Evolutionary conservation across 2,329 filamentous ascomycete genomes (phyloP).

Genomic region (Paraphaeosphaeria sporulosa): DNA sequence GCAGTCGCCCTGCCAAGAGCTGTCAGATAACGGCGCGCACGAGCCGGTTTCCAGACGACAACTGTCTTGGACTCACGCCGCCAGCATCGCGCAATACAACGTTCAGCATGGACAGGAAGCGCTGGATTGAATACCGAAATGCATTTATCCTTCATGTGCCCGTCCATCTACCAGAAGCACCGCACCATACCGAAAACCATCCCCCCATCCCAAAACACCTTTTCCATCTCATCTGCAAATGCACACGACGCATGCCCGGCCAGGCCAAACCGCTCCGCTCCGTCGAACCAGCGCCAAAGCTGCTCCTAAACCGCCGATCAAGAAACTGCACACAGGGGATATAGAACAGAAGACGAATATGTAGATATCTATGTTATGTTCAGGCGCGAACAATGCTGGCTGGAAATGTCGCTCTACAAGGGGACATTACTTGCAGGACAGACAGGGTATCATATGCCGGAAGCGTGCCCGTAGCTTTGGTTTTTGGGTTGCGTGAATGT

Average conservation of each 20-base stretch:
- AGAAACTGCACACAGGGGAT: conserved; percentile 6
- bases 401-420: conserved; percentile 7
- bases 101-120: too few species aligned
- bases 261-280: background rate
- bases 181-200: background rate
- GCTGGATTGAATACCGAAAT: too few species aligned
- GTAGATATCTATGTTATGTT: conserved; percentile 11
- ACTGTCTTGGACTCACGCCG: too few species aligned
- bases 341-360: conserved; percentile 10
- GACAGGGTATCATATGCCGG: conserved; percentile 18
- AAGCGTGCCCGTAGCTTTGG: background rate
- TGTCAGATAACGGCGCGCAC: too few species aligned
- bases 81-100: too few species aligned
- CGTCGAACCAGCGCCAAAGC: background rate
- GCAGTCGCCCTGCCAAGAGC: background rate
- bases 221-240: background rate
- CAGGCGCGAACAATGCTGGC: conserved; percentile 3
- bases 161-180: too few species aligned
- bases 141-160: too few species aligned
- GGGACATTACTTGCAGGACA: conserved; percentile 16
- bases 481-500: too few species aligned
- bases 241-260: background rate
- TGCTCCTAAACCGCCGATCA: background rate
- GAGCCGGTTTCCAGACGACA: too few species aligned
- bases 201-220: background rate